These are phyloP conservation scores for Posidonia oceanica DNA, from an alignment of 116 monocot species.

Conservation along the genomic window DNA sequence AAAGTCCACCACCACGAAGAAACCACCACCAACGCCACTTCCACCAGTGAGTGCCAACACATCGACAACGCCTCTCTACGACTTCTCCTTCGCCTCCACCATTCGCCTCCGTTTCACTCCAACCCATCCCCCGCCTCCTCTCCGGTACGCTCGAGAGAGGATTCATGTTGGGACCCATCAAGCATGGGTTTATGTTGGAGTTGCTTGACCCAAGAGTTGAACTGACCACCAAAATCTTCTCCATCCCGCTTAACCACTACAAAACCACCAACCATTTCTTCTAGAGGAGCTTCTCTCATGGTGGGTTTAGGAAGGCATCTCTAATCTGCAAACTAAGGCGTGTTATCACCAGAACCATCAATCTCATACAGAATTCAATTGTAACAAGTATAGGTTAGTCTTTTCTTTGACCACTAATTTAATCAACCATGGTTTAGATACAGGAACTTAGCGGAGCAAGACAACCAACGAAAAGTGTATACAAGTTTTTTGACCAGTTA, in stretches of 20 bases:
- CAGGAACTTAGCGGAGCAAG: too few relatives aligned
- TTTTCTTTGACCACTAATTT: too few relatives aligned
- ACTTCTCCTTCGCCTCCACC: slow-evolving; percentile 10
- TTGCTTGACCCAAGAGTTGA: background rate
- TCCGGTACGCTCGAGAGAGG: slow-evolving; percentile 39
- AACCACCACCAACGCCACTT: background rate
- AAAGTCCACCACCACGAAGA: slow-evolving; percentile 16
- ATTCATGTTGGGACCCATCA: slow-evolving; percentile 20
- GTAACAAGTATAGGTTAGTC: background rate
- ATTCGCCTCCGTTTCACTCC: slow-evolving; percentile 61
- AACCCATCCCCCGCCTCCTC: slow-evolving; percentile 24
- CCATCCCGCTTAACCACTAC: slow-evolving; percentile 7
- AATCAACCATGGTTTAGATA: too few relatives aligned
- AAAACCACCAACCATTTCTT: slow-evolving; percentile 5
- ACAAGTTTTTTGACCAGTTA: too few relatives aligned
- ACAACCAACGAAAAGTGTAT: too few relatives aligned
- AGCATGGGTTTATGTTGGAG: slow-evolving; percentile 12
- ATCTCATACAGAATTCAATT: slow-evolving; percentile 8
- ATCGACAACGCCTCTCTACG: slow-evolving; percentile 33
- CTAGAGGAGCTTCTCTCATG: slow-evolving; percentile 16
- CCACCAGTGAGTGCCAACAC: slow-evolving; percentile 44
- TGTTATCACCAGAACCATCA: slow-evolving; percentile 9
- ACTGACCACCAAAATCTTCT: slow-evolving; percentile 4
- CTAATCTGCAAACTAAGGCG: slow-evolving; percentile 2
- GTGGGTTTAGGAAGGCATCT: background rate